A percentile compares a stretch with the other conserved stretches of the same genome.
phyloP scores from a whole-genome alignment of 2,329 filamentous ascomycete genomes.

The Colletotrichum sp. region DNA sequence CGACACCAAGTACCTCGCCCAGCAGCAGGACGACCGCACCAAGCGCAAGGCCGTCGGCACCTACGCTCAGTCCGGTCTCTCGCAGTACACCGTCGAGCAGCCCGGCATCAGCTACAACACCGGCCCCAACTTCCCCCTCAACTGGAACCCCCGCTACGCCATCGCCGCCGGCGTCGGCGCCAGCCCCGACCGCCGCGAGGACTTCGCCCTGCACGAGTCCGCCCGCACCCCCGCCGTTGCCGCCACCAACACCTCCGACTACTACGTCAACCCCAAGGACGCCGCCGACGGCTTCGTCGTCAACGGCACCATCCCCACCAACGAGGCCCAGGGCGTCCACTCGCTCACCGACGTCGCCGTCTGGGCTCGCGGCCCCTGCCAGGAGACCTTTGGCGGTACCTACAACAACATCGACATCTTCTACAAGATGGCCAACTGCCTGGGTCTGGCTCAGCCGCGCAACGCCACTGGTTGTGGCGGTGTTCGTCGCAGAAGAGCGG shows the following conservation, averaged over 20 bases:
- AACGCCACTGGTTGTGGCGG: neutral
- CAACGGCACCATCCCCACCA: constrained; percentile 75
- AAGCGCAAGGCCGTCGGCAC: constrained; percentile 79
- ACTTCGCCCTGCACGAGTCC: constrained; percentile 73
- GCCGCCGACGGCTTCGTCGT: constrained; percentile 70
- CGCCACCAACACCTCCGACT: constrained; percentile 57
- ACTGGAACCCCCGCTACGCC: constrained; percentile 86
- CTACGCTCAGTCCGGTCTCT: constrained; percentile 76
- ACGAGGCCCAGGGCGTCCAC: constrained; percentile 73
- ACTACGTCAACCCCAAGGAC: constrained; percentile 73
- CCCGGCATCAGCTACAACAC: constrained; percentile 72
- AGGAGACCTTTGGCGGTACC: constrained; percentile 75
- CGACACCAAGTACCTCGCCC: constrained; percentile 78
- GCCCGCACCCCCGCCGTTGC: constrained; percentile 63
- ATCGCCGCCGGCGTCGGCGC: constrained; percentile 76
- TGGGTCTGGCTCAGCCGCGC: constrained; percentile 54
- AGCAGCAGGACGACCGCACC: constrained; percentile 68
- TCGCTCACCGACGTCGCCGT: constrained; percentile 80
- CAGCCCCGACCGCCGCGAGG: constrained; percentile 77
- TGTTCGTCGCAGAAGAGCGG: neutral
- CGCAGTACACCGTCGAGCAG: constrained; percentile 71
- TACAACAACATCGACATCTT: constrained; percentile 77
- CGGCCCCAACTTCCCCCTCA: constrained; percentile 77
- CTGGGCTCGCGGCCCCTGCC: constrained; percentile 80
- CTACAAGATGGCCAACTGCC: constrained; percentile 73